Evolutionary conservation across 164 flowering plant species (phyloP), one percentile per base, ranked within the genome.

Genomic region (Platanus orientalis): DNA sequence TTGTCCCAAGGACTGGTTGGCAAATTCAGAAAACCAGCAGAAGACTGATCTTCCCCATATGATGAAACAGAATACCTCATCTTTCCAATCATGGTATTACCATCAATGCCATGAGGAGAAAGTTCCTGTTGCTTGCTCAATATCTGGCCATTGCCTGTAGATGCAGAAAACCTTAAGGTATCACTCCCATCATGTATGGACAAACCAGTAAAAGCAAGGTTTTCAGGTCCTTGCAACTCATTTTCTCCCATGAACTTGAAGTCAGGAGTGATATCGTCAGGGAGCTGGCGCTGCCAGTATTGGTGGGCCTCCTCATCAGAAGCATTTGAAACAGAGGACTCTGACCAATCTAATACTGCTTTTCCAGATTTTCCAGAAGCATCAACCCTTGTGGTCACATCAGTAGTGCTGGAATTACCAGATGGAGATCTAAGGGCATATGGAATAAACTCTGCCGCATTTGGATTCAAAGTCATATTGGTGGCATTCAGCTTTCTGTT

Each of bases 221-320:
- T 75, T 45, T 73, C 84, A 40, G 80, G 56, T 64, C 78, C 83
- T 59, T 78, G 87, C 62, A 83, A 66, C 44, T 87, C 92, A 61
- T 88, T 91, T 44, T 73, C 91, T 58, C 78, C 83, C 78, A 75
- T 72, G 40, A 81, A 75, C 69, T 90, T 85, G 68, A 95, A 95
- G 62, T 95, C 99, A 6, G 97, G 99, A 30, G 92, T 95, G 61
- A 95, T 92, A 67, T 95, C 99, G 78, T 95, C 99, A 36, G 96
- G 99, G 55, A 95, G 88, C 76, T 92, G 96, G 65, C 67, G 76
- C 39, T 83, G 78, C 99, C 97, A 91, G 62, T 71, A 95, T 44
- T 87, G 92, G 34, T 77, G 97, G 47, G 85, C 96, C 70, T 95
- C 97, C 16, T 95, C 97, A 77, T 95, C 97, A 20, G 97, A 93